Conservation (phyloP, 768 basidiomycete species). For the Amanita exitialis region DNA sequence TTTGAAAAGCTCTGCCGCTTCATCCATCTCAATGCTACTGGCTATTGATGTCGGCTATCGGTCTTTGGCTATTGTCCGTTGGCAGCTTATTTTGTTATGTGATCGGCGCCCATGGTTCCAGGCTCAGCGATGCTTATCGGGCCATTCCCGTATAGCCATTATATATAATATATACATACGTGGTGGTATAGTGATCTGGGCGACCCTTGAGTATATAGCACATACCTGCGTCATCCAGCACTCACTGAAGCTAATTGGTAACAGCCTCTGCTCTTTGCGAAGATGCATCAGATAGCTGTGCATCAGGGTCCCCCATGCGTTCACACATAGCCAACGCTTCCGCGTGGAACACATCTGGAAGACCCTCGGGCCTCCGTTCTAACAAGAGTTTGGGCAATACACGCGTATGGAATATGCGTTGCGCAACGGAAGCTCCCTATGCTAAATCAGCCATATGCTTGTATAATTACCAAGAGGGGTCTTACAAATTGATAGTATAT, state of each 20-base stretch:
- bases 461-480: background rate
- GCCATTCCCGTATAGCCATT: background rate
- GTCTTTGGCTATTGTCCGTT: no score
- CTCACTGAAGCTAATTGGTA: background rate
- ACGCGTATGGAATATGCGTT: constrained; percentile 40
- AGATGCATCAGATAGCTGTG: constrained; percentile 7
- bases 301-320: constrained; percentile 40
- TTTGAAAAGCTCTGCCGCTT: no score
- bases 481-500: constrained; percentile 76
- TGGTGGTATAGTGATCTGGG: background rate
- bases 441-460: constrained; percentile 2
- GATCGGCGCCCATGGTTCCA: no score
- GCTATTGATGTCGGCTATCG: no score
- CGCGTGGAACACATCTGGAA: constrained; percentile 37
- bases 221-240: background rate
- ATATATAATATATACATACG: background rate
- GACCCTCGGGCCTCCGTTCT: constrained; percentile 21
- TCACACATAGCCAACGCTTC: constrained; percentile 33
- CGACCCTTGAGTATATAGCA: background rate
- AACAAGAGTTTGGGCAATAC: constrained; percentile 32
- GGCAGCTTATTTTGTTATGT: no score
- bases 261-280: background rate
- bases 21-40: no score
- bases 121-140: no score
- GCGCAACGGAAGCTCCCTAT: constrained; percentile 38